These are phyloP conservation scores for Ettlia oleoabundans DNA, from an alignment of 139 green algal species.

Conservation along the genomic window DNA sequence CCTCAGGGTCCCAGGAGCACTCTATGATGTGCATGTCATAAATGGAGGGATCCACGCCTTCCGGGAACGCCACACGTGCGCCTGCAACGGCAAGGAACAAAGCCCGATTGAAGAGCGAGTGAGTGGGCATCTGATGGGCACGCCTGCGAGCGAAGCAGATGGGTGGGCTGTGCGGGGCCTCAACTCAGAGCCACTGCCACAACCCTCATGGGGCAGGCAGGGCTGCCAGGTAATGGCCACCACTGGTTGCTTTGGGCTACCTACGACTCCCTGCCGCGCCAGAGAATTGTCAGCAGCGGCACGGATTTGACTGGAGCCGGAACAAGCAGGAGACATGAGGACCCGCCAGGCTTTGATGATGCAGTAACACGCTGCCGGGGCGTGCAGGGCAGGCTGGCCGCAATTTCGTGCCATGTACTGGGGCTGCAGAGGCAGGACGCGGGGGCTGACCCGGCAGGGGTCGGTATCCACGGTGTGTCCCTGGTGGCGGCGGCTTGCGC, in stretches of 20 bases:
- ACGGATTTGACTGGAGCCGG: constrained; percentile 18
- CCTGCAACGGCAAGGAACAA: no score
- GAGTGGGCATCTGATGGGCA: no score
- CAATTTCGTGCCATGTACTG: no score
- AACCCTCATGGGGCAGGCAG: not conserved
- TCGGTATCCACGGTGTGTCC: constrained; percentile 1
- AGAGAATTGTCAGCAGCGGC: constrained; percentile 21
- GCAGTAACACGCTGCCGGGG: no score
- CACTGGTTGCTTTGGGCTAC: constrained; percentile 34
- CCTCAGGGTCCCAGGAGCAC: constrained; percentile 75
- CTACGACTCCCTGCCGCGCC: constrained; percentile 22
- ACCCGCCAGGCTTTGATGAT: no score
- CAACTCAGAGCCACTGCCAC: constrained; percentile 23
- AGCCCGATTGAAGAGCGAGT: no score
- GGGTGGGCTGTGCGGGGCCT: not conserved
- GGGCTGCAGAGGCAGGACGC: no score
- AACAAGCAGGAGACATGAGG: not conserved
- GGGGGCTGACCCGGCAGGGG: constrained; percentile 2
- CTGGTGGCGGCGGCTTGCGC: not conserved
- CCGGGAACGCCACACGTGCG: constrained; percentile 47
- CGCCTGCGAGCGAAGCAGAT: not conserved
- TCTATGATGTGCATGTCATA: constrained; percentile 81
- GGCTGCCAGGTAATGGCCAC: constrained; percentile 14
- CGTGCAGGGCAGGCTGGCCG: not conserved
- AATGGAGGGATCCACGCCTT: constrained; percentile 31